Evolutionary conservation across 2,329 filamentous ascomycete genomes (phyloP).

Genomic region (Trichoderma oligosporum): DNA sequence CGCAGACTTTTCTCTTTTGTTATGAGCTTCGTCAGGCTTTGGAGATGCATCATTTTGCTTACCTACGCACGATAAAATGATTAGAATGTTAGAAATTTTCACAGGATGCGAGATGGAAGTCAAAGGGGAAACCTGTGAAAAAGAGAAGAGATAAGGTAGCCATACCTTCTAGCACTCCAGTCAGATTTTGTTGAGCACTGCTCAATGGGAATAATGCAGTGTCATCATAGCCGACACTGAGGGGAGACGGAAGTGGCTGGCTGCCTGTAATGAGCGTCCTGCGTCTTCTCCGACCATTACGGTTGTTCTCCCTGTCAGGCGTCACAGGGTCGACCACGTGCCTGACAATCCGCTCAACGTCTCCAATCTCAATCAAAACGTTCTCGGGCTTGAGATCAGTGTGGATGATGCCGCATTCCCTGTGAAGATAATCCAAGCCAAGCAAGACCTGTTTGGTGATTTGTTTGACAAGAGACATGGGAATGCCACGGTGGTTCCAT

Average conservation of each 20-base stretch:
- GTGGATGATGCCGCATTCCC: constrained; percentile 98
- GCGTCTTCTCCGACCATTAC: constrained; percentile 84
- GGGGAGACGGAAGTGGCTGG: constrained; percentile 88
- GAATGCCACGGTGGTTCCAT: constrained; percentile 97
- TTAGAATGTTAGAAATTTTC: constrained; percentile 18
- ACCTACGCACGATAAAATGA: constrained; percentile 30
- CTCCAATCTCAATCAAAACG: constrained; percentile 96
- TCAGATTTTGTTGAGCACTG: constrained; percentile 69
- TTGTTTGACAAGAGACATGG: constrained; percentile 94
- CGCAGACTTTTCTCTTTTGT: constrained; percentile 89
- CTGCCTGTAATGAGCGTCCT: constrained; percentile 95
- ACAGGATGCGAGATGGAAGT: background rate
- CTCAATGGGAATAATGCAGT: constrained; percentile 59
- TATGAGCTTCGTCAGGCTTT: constrained; percentile 63
- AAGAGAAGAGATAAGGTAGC: background rate
- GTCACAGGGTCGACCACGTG: constrained; percentile 83
- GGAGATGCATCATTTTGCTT: constrained; percentile 44
- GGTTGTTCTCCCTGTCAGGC: constrained; percentile 76
- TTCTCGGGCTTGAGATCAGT: constrained; percentile 98
- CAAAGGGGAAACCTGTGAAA: background rate
- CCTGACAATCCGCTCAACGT: constrained; percentile 97
- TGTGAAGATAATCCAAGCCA: constrained; percentile 91
- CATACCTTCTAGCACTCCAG: constrained; percentile 79
- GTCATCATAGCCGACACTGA: constrained; percentile 87
- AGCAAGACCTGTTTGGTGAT: constrained; percentile 97